phyloP scores from a whole-genome alignment of 2,329 filamentous ascomycete genomes.

The Xylaria arbuscula region DNA sequence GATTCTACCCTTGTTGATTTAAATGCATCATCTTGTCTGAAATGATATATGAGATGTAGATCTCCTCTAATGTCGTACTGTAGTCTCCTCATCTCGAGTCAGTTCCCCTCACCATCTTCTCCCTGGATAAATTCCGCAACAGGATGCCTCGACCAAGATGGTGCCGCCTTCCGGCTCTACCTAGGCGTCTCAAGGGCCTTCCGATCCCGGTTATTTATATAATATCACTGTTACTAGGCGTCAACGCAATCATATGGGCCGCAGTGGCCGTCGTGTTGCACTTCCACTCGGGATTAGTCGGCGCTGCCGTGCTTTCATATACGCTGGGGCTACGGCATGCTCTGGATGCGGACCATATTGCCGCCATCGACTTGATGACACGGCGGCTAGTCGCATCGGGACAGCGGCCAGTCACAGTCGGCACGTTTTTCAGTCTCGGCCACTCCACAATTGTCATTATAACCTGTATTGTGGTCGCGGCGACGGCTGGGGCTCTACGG shows the following conservation, averaged over 20 bases:
- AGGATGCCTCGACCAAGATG: slow-evolving; percentile 22
- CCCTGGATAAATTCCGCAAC: background rate
- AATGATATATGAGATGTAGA: slow-evolving; percentile 3
- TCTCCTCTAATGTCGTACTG: background rate
- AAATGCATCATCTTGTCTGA: background rate
- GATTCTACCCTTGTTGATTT: background rate
- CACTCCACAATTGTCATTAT: slow-evolving; percentile 93
- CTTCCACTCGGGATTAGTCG: slow-evolving; percentile 72
- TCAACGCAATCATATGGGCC: slow-evolving; percentile 68
- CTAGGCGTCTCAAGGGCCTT: slow-evolving; percentile 45
- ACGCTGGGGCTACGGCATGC: slow-evolving; percentile 91
- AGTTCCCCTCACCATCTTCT: background rate
- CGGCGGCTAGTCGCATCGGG: slow-evolving; percentile 86
- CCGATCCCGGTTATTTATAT: slow-evolving; percentile 56
- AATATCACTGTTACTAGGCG: slow-evolving; percentile 61
- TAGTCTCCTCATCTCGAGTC: background rate
- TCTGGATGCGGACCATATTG: slow-evolving; percentile 92
- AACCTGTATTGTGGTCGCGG: slow-evolving; percentile 91
- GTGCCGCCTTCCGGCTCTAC: slow-evolving; percentile 30
- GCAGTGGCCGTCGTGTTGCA: slow-evolving; percentile 64
- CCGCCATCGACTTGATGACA: slow-evolving; percentile 94
- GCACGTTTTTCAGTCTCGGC: slow-evolving; percentile 92
- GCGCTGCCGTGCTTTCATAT: slow-evolving; percentile 86
- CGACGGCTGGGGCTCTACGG: slow-evolving; percentile 85
- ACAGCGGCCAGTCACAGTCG: slow-evolving; percentile 88